Evolutionary conservation across 2,329 filamentous ascomycete species (phyloP).

Genomic region (Rhynchosporium secalis): DNA sequence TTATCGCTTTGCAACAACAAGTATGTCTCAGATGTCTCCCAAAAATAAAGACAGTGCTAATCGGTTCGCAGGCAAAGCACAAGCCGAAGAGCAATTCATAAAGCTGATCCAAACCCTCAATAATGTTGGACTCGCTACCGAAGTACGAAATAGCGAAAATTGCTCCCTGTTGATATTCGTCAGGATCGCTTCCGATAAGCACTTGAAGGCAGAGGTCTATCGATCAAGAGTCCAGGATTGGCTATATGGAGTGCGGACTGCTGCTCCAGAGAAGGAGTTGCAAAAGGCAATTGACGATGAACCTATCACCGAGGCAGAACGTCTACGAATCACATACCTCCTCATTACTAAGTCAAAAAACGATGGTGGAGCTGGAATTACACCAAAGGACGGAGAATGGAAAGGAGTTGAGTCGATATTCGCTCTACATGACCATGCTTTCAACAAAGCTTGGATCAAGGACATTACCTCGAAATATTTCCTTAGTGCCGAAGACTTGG

Average conservation of each 20-base stretch:
- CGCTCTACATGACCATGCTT: slow-evolving; percentile 73
- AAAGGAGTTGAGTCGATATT: slow-evolving; percentile 72
- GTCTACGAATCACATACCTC: slow-evolving; percentile 83
- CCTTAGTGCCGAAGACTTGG: slow-evolving; percentile 65
- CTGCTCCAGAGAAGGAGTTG: slow-evolving; percentile 73
- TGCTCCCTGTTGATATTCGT: slow-evolving; percentile 80
- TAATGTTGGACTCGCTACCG: slow-evolving; percentile 77
- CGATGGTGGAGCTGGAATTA: slow-evolving; percentile 79
- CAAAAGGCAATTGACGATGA: slow-evolving; percentile 67
- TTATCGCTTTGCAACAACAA: slow-evolving; percentile 69
- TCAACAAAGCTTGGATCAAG: slow-evolving; percentile 75
- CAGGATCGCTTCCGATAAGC: slow-evolving; percentile 71
- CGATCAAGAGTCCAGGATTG: slow-evolving; percentile 88
- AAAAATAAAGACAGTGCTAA: slow-evolving; percentile 23
- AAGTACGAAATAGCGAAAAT: slow-evolving; percentile 79
- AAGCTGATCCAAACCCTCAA: slow-evolving; percentile 75
- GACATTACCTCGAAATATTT: slow-evolving; percentile 72
- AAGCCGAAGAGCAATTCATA: slow-evolving; percentile 74
- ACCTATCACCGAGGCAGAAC: slow-evolving; percentile 83
- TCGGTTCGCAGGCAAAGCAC: slow-evolving; percentile 55
- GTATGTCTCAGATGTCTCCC: slow-evolving; percentile 44
- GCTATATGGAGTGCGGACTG: slow-evolving; percentile 82
- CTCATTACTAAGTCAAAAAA: slow-evolving; percentile 73
- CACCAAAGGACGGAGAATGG: slow-evolving; percentile 68
- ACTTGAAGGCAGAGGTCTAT: slow-evolving; percentile 79